These are phyloP conservation scores for Brettanomyces sp. DNA, from an alignment of 805 yeast species.

Conservation along the genomic window DNA sequence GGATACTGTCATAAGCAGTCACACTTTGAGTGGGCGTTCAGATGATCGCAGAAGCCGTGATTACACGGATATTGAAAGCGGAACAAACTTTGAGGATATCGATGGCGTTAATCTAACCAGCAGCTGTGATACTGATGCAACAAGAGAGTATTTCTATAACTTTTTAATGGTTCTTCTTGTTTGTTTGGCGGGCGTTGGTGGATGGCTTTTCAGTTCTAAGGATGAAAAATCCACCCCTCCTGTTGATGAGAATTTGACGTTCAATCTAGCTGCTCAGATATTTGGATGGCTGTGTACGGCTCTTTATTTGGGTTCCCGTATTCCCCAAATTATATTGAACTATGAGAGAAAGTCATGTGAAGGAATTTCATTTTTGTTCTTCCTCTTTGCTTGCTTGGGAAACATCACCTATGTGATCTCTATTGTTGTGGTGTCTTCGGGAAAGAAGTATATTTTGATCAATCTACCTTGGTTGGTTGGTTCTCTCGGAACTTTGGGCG, in stretches of 20 bases:
- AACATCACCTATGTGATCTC: conserved; percentile 85
- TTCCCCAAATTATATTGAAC: conserved; percentile 87
- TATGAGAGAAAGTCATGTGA: conserved; percentile 86
- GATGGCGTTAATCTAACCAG: conserved; percentile 19
- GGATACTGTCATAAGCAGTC: conserved; percentile 38
- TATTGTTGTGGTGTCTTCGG: conserved; percentile 66
- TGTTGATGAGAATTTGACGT: conserved; percentile 36
- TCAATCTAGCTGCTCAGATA: conserved; percentile 73
- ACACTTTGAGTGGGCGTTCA: background rate
- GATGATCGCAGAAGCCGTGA: background rate
- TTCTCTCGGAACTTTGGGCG: conserved; percentile 71
- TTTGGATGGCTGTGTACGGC: conserved; percentile 79
- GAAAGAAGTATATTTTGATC: conserved; percentile 60
- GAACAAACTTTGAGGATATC: conserved; percentile 23
- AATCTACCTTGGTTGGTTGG: conserved; percentile 94
- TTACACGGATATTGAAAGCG: conserved; percentile 10
- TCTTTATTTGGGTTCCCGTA: conserved; percentile 74
- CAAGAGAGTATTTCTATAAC: conserved; percentile 23
- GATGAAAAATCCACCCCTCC: conserved; percentile 27
- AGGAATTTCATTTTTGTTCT: conserved; percentile 88
- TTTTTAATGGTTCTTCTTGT: conserved; percentile 56
- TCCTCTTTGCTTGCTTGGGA: conserved; percentile 91
- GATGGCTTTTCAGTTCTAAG: conserved; percentile 58
- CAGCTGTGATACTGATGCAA: conserved; percentile 6
- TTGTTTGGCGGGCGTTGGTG: conserved; percentile 69